phyloP scores from a whole-genome alignment of 1,139 yeast species.

The Kazachstania sp. region DNA sequence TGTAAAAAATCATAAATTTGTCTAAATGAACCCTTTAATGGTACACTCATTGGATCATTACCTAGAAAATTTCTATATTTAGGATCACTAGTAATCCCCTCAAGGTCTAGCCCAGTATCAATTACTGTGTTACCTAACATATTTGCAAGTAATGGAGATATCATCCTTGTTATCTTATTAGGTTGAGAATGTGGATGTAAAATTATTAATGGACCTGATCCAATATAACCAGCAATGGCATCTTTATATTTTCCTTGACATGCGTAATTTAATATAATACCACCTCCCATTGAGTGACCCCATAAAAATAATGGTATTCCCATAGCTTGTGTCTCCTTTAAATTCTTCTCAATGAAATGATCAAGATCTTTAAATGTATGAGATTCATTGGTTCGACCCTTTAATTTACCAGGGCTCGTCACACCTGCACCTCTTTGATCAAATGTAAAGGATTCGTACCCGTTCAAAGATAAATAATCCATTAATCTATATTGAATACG shows the following conservation, averaged over 20 bases:
- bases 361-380: slow-evolving; percentile 64
- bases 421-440: slow-evolving; percentile 89
- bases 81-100: slow-evolving; percentile 49
- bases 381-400: slow-evolving; percentile 61
- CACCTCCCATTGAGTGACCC: slow-evolving; percentile 99
- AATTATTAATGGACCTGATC: slow-evolving; percentile 59
- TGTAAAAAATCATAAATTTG: slow-evolving; percentile 56
- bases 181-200: slow-evolving; percentile 56
- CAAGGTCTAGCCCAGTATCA: slow-evolving; percentile 48
- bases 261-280: slow-evolving; percentile 65
- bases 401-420: slow-evolving; percentile 51
- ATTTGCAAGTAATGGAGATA: slow-evolving; percentile 43
- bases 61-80: slow-evolving; percentile 41
- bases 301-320: slow-evolving; percentile 44
- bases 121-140: slow-evolving; percentile 47
- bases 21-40: slow-evolving; percentile 39
- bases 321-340: slow-evolving; percentile 26
- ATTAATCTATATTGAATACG: slow-evolving; percentile 47
- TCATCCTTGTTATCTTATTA: slow-evolving; percentile 37
- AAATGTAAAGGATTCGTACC: slow-evolving; percentile 68
- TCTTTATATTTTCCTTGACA: slow-evolving; percentile 53
- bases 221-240: slow-evolving; percentile 47
- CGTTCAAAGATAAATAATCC: slow-evolving; percentile 49
- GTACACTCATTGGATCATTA: slow-evolving; percentile 39
- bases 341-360: slow-evolving; percentile 37